Conservation (phyloP, 140 eudicot species). For the Oenanthe javanica region DNA sequence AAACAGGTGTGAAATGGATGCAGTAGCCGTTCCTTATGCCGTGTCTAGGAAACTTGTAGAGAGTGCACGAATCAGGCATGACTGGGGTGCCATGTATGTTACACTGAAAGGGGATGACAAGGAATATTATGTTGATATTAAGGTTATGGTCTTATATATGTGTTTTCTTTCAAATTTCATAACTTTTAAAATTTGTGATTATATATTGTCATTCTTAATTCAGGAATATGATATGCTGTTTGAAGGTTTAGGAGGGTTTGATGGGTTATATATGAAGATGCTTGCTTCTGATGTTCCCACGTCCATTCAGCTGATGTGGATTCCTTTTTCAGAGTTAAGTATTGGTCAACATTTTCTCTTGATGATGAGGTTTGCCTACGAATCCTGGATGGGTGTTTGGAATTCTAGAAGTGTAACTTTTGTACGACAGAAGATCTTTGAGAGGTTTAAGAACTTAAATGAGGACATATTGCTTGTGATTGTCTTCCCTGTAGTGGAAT, state of each 20-base stretch:
- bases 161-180: constrained; percentile 6
- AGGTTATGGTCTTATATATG: constrained; percentile 31
- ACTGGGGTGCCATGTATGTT: constrained; percentile 78
- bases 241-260: constrained; percentile 89
- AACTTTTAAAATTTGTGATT: constrained; percentile 13
- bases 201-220: constrained; percentile 10
- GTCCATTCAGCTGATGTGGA: constrained; percentile 74
- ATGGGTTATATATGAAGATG: constrained; percentile 74
- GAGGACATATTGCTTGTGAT: constrained; percentile 52
- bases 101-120: constrained; percentile 70
- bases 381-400: constrained; percentile 41
- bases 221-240: constrained; percentile 70
- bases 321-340: constrained; percentile 72
- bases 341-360: constrained; percentile 49
- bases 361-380: constrained; percentile 29
- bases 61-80: constrained; percentile 78
- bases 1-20: constrained; percentile 76
- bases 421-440: constrained; percentile 20
- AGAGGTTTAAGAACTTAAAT: constrained; percentile 24
- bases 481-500: constrained; percentile 57
- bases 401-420: constrained; percentile 24
- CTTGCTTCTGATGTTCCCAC: constrained; percentile 76
- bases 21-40: constrained; percentile 78
- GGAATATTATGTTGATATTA: constrained; percentile 60
- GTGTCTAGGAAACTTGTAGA: constrained; percentile 69